Base-by-base conservation (phyloP, 129 eudicot species). In the carrot (Daucus carota) region DNA sequence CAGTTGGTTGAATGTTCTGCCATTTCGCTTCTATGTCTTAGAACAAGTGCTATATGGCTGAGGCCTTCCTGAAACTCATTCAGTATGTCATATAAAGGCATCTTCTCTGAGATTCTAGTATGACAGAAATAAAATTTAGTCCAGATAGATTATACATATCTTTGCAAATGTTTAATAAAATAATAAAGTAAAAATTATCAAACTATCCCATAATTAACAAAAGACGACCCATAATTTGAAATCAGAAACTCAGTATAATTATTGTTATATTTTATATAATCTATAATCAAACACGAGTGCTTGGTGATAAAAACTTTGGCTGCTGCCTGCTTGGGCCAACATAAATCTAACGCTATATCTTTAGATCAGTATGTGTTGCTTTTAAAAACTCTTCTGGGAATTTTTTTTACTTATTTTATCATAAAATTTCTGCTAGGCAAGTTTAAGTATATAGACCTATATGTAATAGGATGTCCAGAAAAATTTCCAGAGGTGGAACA, bases 1-100 rank as follows among this genome's bases (percentile, higher is more conserved):
- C 86, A 79, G 14, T 84, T 81, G 75, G 76, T 73, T 5, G 83
- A 73, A 26, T 74, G 84, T 14, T 46, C 77, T 42, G 40, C 73
- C 16, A 41, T 45, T 66, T 73, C 79, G 68, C 77, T 84, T 66
- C 31, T 78, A 31, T 84, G 81, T 71, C 89, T 86, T 72, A 87
- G 78, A 48, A 92, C 96, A 31, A 85, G 88, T 59, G 97, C 97
- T 80, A 89, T 92, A 84, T 92, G 97, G 67, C 96, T 92, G 46
- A 81, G 92, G 70, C 96, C 96, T 79, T 88, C 89, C 73, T 86
- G 91, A 74, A 93, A 93, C 77, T 83, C 86, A 82, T 93, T 88
- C 42, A 93, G 85, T 73, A 93, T 84, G 79, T 85, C 97, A 74
- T 93, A 93, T 57, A 93, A 67, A 29, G 97, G 96, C 77, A 83